Evolutionary conservation across 2,329 filamentous ascomycete species (phyloP), one percentile per base, ranked within the genome.

Genomic region (Aspergillus sp.): DNA sequence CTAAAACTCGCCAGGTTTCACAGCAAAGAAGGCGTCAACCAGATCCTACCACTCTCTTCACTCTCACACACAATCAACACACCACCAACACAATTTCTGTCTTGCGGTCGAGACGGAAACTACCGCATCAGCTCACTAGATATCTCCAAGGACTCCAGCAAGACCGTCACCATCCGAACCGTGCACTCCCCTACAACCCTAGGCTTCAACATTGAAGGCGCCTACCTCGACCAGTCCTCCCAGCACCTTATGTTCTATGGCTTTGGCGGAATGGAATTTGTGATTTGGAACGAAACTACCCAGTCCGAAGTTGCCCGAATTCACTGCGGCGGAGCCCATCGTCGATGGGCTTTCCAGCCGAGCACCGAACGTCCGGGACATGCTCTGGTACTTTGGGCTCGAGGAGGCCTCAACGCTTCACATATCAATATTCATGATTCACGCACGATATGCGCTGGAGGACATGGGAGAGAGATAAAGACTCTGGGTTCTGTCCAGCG

Each of bases 391-490:
- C 84, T 91, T 0, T 97, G 91, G 84, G 94, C 90, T 3, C 89
- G 91, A 74, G 87, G 88, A 5, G 85, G 87, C 64, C 80, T 88
- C 58, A 79, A 84, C 62, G 72, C 83, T 0, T 72, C 79, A 43
- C 76, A 71, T 3, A 79, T 83, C 34, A 63, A 59, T 3, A 62
- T 69, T 17, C 63, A 80, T 38, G 80, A 72, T 66, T 85, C 78
- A 72, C 69, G 74, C 9, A 73, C 83, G 0, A 66, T 96, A 13
- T 87, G 89, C 65, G 68, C 77, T 0, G 94, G 95, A 7, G 87
- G 87, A 0, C 95, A 99, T 75, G 95, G 95, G 0, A 83, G 95
- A 58, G 95, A 99, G 76, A 91, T 98, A 68, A 91, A 91, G 73
- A 78, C 85, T 2, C 76, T 86, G 63, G 83, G 87, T 22, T 71